phyloP scores from a whole-genome alignment of 2,329 filamentous ascomycete genomes.

The Lasiodiplodia sp. region DNA sequence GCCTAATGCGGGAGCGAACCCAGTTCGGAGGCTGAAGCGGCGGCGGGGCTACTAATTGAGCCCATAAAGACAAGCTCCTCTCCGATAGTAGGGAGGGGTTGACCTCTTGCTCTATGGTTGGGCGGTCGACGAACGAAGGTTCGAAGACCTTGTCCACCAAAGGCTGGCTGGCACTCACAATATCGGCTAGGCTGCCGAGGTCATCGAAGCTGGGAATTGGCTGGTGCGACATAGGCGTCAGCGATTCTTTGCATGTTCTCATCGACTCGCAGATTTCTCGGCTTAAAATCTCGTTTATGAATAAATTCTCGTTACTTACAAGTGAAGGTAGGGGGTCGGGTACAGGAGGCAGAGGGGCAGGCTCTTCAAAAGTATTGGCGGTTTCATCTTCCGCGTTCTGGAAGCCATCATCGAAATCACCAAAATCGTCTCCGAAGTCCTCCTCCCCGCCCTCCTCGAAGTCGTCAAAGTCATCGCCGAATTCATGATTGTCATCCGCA shows the following conservation, averaged over 20 bases:
- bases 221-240: constrained; percentile 51
- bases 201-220: constrained; percentile 73
- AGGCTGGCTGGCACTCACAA: constrained; percentile 66
- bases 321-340: constrained; percentile 52
- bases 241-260: constrained; percentile 32
- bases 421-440: constrained; percentile 60
- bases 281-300: constrained; percentile 38
- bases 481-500: constrained; percentile 72
- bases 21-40: constrained; percentile 96
- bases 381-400: constrained; percentile 39
- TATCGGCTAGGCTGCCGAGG: constrained; percentile 62
- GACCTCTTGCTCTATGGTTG: constrained; percentile 53
- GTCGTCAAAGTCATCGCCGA: constrained; percentile 73
- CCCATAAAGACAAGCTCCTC: constrained; percentile 90
- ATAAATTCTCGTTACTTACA: constrained; percentile 56
- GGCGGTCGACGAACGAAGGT: constrained; percentile 43
- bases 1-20: constrained; percentile 93
- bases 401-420: constrained; percentile 47
- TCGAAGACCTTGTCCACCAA: constrained; percentile 70
- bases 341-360: constrained; percentile 47
- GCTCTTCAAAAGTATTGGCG: constrained; percentile 49
- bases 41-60: constrained; percentile 92
- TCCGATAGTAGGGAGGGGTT: constrained; percentile 69
- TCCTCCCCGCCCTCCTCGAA: constrained; percentile 62
- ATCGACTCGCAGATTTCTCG: constrained; percentile 32